phyloP scores from a whole-genome alignment of 306 rosid species.

The Prunus mume region DNA sequence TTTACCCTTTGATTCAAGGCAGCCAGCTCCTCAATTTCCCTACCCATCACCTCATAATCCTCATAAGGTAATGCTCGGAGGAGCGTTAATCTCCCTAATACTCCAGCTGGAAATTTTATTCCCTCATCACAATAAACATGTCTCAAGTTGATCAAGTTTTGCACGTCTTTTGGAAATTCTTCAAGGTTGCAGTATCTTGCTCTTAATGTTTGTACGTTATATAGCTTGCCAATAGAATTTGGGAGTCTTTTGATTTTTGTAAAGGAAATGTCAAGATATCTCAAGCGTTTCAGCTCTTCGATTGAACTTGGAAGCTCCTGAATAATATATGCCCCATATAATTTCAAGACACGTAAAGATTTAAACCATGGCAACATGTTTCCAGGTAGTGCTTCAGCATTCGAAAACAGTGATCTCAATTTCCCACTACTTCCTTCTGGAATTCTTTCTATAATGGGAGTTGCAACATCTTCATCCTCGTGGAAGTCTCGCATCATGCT shows the following conservation, averaged over 20 bases:
- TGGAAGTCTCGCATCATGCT: no score
- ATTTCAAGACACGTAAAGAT: not conserved
- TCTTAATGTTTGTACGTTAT: not conserved
- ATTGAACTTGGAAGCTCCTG: not conserved
- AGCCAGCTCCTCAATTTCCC: not conserved
- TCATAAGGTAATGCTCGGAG: no score
- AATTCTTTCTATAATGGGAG: not conserved
- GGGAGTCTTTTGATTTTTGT: not conserved
- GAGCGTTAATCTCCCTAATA: no score
- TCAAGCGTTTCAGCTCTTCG: not conserved
- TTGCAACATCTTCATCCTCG: no score
- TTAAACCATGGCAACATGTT: not conserved
- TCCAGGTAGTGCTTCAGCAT: no score
- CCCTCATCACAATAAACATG: not conserved
- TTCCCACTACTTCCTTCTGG: not conserved
- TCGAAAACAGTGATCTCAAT: not conserved
- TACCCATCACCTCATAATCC: not conserved
- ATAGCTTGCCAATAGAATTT: not conserved
- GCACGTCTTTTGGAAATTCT: no score
- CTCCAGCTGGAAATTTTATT: no score
- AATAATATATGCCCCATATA: not conserved
- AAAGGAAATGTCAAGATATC: not conserved
- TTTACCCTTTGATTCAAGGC: not conserved
- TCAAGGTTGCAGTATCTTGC: accelerated
- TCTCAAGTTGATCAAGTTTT: no score